Evolutionary conservation across 345 rosid species (phyloP).

Genomic region (Gynandropsis gynandra): DNA sequence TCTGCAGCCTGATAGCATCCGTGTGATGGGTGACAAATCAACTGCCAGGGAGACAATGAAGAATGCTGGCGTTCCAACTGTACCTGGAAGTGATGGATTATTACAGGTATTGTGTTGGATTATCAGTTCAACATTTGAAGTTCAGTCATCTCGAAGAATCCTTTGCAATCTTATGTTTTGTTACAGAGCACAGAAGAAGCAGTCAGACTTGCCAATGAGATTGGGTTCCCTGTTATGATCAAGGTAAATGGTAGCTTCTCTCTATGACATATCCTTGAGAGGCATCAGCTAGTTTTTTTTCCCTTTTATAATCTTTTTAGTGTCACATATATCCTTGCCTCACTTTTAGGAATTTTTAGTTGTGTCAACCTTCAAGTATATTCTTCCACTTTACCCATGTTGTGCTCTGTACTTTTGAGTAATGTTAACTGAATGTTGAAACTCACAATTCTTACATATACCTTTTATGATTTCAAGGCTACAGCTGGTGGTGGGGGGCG

Average conservation of each 20-base stretch:
- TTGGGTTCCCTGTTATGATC: constrained; percentile 97
- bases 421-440: constrained; percentile 6
- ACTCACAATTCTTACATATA: not conserved
- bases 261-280: not conserved
- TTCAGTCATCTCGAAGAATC: not conserved
- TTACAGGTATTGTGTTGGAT: constrained; percentile 47
- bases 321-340: not conserved
- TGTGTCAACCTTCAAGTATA: not conserved
- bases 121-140: constrained; percentile 8
- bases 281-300: not conserved
- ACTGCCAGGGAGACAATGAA: constrained; percentile 99
- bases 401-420: not conserved
- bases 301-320: not conserved
- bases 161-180: constrained; percentile 14
- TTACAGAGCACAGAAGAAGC: constrained; percentile 92
- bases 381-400: not conserved
- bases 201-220: constrained; percentile 66
- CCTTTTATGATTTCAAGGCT: constrained; percentile 47
- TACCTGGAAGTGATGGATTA: constrained; percentile 96
- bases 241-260: constrained; percentile 45
- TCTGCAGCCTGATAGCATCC: constrained; percentile 91
- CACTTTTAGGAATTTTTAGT: not conserved
- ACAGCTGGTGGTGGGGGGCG: constrained; percentile 99
- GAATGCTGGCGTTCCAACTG: constrained; percentile 96
- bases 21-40: constrained; percentile 96